Percentiles rank a stretch among this genome's conserved stretches.
phyloP scores from a whole-genome alignment of 768 basidiomycete species.

The Mrakia blollopis region DNA sequence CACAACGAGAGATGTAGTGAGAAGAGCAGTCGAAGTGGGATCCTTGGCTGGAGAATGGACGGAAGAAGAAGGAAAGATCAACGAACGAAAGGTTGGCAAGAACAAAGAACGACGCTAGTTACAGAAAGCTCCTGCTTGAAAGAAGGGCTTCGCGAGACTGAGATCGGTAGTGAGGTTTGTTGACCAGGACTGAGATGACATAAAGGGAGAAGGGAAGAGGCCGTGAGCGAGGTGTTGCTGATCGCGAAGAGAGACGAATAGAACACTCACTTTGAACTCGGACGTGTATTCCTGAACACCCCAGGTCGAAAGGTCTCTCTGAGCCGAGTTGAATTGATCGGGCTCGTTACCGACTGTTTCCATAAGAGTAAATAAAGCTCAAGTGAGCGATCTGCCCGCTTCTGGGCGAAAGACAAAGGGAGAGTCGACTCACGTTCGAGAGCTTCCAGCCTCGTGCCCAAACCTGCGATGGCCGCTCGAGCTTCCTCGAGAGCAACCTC shows the following conservation, averaged over 20 bases:
- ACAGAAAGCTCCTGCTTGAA: slow-evolving; percentile 36
- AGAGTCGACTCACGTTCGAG: slow-evolving; percentile 38
- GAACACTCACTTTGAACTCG: slow-evolving; percentile 2
- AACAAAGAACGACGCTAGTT: slow-evolving; percentile 30
- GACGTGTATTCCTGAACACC: background rate
- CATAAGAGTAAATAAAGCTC: slow-evolving; percentile 33
- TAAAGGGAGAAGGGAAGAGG: background rate
- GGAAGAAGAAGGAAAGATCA: slow-evolving; percentile 36
- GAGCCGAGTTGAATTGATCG: slow-evolving; percentile 19
- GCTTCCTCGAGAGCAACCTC: slow-evolving; percentile 39
- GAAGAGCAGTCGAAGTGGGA: slow-evolving; percentile 38
- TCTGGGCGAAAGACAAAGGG: background rate
- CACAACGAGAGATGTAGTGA: slow-evolving; percentile 46
- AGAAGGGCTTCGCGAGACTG: slow-evolving; percentile 34
- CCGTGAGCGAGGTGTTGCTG: background rate
- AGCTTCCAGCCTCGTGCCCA: slow-evolving; percentile 39
- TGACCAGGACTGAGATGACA: background rate
- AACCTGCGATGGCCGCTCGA: slow-evolving; percentile 36
- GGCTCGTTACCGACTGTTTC: slow-evolving; percentile 41
- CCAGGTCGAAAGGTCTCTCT: slow-evolving; percentile 15
- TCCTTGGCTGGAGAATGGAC: slow-evolving; percentile 39
- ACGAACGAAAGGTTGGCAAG: slow-evolving; percentile 38
- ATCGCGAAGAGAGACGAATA: background rate
- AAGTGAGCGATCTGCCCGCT: background rate
- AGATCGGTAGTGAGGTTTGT: slow-evolving; percentile 19